phyloP scores from a whole-genome alignment of 148 eudicot genomes.

The Rhododendron molle region DNA sequence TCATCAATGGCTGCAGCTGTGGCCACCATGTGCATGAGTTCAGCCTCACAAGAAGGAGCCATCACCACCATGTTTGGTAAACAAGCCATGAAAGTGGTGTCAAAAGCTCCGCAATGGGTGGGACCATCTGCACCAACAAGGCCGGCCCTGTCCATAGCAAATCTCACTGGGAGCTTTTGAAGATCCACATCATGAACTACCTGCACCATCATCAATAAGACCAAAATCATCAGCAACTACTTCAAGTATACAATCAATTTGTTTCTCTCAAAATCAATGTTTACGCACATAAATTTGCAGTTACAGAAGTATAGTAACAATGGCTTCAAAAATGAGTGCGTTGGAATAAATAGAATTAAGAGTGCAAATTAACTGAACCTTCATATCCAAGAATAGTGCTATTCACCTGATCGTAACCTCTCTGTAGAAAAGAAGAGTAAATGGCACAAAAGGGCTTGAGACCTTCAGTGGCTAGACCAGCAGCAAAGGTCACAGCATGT shows the following conservation, averaged over 20 bases:
- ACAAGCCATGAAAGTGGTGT: slow-evolving; percentile 44
- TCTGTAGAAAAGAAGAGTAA: slow-evolving; percentile 40
- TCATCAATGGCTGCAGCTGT: slow-evolving; percentile 43
- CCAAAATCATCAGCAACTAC: not conserved
- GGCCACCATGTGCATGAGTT: slow-evolving; percentile 42
- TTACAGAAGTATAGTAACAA: not conserved
- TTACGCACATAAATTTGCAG: not conserved
- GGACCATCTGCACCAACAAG: slow-evolving; percentile 50
- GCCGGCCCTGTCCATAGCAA: slow-evolving; percentile 43
- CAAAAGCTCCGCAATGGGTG: slow-evolving; percentile 44
- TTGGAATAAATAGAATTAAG: not conserved
- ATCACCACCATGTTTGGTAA: slow-evolving; percentile 47
- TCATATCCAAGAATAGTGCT: not conserved
- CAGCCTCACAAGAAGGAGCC: slow-evolving; percentile 39
- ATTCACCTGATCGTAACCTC: slow-evolving; percentile 44
- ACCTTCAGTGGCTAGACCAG: slow-evolving; percentile 42
- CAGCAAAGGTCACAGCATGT: slow-evolving; percentile 47
- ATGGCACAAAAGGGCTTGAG: slow-evolving; percentile 44
- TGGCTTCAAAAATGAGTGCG: not conserved
- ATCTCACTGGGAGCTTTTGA: slow-evolving; percentile 40
- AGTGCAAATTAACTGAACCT: not conserved
- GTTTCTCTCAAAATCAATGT: not conserved
- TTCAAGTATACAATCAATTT: not conserved
- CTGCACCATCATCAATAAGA: slow-evolving; percentile 2
- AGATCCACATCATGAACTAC: slow-evolving; percentile 47